Evolutionary conservation across 306 rosid species (phyloP).

Genomic region (Pyrus pyrifolia): DNA sequence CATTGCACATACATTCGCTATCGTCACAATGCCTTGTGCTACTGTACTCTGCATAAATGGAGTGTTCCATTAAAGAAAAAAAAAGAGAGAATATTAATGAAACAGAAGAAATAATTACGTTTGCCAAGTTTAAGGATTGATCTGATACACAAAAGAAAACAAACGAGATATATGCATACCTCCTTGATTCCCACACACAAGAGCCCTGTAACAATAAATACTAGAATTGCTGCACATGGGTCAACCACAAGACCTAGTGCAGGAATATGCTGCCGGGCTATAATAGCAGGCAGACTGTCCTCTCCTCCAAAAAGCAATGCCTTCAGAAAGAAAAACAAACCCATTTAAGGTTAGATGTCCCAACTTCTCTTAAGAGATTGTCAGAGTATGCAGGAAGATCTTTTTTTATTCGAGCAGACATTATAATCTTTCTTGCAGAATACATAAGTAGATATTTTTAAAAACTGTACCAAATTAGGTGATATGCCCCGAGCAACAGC

Average conservation of each 20-base stretch:
- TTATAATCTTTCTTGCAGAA: not conserved
- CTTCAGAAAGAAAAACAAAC: slow-evolving; percentile 27
- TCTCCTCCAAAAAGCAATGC: slow-evolving; percentile 77
- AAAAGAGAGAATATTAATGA: not conserved
- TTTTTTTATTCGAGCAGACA: too few relatives aligned
- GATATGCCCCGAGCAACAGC: slow-evolving; percentile 92
- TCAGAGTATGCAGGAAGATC: not conserved
- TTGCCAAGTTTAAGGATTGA: not conserved
- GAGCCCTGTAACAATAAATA: slow-evolving; percentile 64
- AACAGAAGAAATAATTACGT: not conserved
- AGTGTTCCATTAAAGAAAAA: not conserved
- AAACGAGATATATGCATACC: slow-evolving; percentile 32
- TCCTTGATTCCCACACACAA: slow-evolving; percentile 86
- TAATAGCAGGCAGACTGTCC: slow-evolving; percentile 59
- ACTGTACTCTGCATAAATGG: slow-evolving; percentile 61
- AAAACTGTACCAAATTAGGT: slow-evolving; percentile 66
- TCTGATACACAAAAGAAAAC: not conserved
- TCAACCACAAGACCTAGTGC: slow-evolving; percentile 62
- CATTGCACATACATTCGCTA: slow-evolving; percentile 75
- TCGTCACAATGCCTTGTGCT: slow-evolving; percentile 67
- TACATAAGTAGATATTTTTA: too few relatives aligned
- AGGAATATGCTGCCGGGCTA: slow-evolving; percentile 67
- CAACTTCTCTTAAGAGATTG: not conserved
- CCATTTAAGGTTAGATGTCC: not conserved
- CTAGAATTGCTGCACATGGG: slow-evolving; percentile 86